A percentile compares a stretch with the other conserved stretches of the same genome.
phyloP scores from a whole-genome alignment of 2,329 filamentous ascomycete genomes.

The Laburnicola sp. region DNA sequence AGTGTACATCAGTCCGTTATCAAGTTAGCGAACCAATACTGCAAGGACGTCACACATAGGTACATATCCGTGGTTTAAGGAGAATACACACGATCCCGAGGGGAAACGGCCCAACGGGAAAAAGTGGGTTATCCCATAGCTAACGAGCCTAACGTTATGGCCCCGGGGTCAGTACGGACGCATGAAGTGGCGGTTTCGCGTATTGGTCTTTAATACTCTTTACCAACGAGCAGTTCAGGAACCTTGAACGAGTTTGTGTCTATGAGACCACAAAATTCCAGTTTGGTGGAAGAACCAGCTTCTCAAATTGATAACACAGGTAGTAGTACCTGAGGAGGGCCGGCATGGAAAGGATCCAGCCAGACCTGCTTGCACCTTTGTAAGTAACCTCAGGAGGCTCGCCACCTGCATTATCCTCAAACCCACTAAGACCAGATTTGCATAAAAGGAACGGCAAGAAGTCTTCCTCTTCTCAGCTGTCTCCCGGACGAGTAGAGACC shows the following conservation, averaged over 20 bases:
- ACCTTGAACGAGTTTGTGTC: too few species aligned
- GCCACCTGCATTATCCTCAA: not conserved
- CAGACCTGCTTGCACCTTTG: not conserved
- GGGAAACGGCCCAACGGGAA: not conserved
- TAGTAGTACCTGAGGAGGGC: too few species aligned
- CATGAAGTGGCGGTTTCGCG: not conserved
- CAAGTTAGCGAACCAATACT: not conserved
- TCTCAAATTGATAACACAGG: too few species aligned
- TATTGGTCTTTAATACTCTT: too few species aligned
- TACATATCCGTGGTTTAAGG: not conserved
- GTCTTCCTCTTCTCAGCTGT: not conserved
- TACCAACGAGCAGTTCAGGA: too few species aligned
- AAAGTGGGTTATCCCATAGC: not conserved
- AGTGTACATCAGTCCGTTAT: conserved; percentile 1
- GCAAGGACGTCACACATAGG: not conserved
- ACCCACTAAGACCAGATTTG: not conserved
- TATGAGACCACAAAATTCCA: too few species aligned
- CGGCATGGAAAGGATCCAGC: not conserved
- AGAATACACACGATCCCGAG: not conserved
- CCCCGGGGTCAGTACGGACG: not conserved
- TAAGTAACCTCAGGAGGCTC: not conserved
- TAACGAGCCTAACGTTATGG: not conserved
- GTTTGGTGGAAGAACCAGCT: too few species aligned
- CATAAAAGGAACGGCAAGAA: not conserved
- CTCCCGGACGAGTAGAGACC: not conserved